Conservation (phyloP, 495 filamentous ascomycete species). For the Penicillium lividum region DNA sequence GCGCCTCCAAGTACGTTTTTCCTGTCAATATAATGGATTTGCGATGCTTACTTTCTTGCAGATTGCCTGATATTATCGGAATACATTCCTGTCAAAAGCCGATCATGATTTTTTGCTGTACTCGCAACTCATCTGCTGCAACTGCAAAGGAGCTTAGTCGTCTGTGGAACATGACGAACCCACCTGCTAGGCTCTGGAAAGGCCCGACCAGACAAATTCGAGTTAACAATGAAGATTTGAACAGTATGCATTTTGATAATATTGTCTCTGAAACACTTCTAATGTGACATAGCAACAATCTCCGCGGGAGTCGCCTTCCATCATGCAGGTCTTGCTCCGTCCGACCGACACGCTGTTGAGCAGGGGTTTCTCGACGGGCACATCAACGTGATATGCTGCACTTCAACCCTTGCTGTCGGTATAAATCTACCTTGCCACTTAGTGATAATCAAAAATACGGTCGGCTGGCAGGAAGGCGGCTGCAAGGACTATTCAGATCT, state of each 20-base stretch:
- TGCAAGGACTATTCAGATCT: conserved; percentile 83
- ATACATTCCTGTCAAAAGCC: conserved; percentile 80
- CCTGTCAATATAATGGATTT: neutral
- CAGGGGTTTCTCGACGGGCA: conserved; percentile 72
- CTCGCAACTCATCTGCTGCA: conserved; percentile 69
- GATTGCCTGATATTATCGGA: conserved; percentile 71
- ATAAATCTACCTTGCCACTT: conserved; percentile 93
- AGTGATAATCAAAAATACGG: conserved; percentile 89
- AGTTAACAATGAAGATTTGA: conserved; percentile 65
- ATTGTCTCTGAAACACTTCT: neutral
- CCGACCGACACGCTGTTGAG: conserved; percentile 73
- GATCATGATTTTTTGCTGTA: conserved; percentile 92
- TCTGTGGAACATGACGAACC: conserved; percentile 59
- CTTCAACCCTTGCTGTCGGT: conserved; percentile 89
- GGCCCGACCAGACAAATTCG: conserved; percentile 55
- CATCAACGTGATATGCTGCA: conserved; percentile 90
- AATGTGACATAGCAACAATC: conserved; percentile 49
- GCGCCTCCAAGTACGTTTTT: conserved; percentile 63
- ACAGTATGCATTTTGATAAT: conserved; percentile 33
- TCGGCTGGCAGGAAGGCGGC: conserved; percentile 64
- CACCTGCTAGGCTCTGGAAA: conserved; percentile 66
- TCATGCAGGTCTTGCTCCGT: conserved; percentile 77
- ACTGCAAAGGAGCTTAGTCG: conserved; percentile 76
- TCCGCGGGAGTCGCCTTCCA: conserved; percentile 85
- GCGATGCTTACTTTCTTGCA: conserved; percentile 22